Evolutionary conservation across 495 filamentous ascomycete genomes (phyloP).

Genomic region (Cryomyces antarcticus): DNA sequence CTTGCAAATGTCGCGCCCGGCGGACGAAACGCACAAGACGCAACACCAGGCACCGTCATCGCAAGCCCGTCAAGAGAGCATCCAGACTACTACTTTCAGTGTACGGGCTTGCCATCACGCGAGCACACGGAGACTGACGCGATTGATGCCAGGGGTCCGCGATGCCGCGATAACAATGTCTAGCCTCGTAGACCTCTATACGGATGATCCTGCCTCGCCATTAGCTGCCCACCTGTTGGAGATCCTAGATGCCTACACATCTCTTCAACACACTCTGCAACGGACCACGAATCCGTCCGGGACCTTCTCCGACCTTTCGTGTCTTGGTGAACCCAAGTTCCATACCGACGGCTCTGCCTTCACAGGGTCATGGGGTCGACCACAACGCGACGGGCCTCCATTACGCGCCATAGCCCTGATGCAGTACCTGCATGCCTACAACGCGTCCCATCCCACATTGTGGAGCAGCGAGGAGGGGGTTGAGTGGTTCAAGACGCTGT

Average conservation of each 20-base stretch:
- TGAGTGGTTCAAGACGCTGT: conserved; percentile 16
- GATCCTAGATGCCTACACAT: conserved; percentile 10
- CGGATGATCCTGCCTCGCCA: conserved; percentile 6
- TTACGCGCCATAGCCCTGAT: conserved; percentile 28
- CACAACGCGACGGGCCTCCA: conserved; percentile 41
- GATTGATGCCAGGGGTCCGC: conserved; percentile 10
- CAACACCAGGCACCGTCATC: conserved; percentile 10
- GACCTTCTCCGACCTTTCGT: conserved; percentile 25
- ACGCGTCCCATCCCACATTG: conserved; percentile 16
- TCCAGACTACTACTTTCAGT: conserved; percentile 18
- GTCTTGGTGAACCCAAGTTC: conserved; percentile 43
- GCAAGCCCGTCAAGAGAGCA: conserved; percentile 14
- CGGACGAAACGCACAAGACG: conserved; percentile 8
- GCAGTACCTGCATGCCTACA: conserved; percentile 19
- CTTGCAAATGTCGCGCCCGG: conserved; percentile 15
- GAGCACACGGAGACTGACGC: not conserved
- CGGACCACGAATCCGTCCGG: conserved; percentile 30
- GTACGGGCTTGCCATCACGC: conserved; percentile 2
- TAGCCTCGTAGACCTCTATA: conserved; percentile 13
- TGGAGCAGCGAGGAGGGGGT: conserved; percentile 9
- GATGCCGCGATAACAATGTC: conserved; percentile 16
- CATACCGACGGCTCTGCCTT: conserved; percentile 32
- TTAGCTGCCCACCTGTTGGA: conserved; percentile 6
- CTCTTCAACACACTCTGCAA: conserved; percentile 10
- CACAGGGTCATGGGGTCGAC: conserved; percentile 37